Percentiles rank a stretch among this genome's conserved stretches.
Conservation (phyloP, 2,329 filamentous ascomycete species). For the Coniochaeta sp. region DNA sequence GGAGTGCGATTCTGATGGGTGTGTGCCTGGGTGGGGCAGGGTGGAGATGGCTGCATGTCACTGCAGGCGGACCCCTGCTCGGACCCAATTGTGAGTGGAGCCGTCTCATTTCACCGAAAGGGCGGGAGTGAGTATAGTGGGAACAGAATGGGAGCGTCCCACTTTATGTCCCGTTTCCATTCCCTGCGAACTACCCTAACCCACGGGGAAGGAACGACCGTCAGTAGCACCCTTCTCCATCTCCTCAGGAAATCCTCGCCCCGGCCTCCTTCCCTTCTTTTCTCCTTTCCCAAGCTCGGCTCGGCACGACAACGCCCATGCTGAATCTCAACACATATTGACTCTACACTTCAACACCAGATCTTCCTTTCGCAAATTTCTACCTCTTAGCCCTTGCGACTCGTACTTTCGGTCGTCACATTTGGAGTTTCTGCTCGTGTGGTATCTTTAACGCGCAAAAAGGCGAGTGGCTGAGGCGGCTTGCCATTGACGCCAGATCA, state of each 20-base stretch:
- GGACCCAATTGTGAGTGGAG: background rate
- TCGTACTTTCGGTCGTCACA: background rate
- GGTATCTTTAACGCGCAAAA: background rate
- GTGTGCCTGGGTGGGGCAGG: background rate
- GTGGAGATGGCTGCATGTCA: background rate
- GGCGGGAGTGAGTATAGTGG: background rate
- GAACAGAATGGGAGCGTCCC: background rate
- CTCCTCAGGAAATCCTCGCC: background rate
- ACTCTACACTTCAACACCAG: background rate
- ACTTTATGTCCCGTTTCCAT: background rate
- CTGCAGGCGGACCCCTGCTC: background rate
- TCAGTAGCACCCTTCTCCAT: slow-evolving; percentile 1
- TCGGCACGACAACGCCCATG: background rate
- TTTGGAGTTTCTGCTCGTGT: background rate
- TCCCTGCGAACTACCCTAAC: background rate
- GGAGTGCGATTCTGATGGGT: background rate
- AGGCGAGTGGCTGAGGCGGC: background rate
- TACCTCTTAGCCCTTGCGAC: background rate
- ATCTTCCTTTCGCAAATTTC: background rate
- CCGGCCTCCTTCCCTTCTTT: background rate
- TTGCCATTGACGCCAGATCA: background rate
- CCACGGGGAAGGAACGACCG: background rate
- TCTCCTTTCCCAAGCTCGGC: background rate
- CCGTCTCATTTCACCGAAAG: background rate
- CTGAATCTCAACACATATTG: background rate